Conservation (phyloP, 495 filamentous ascomycete genomes). For the Aspergillus wentii region DNA sequence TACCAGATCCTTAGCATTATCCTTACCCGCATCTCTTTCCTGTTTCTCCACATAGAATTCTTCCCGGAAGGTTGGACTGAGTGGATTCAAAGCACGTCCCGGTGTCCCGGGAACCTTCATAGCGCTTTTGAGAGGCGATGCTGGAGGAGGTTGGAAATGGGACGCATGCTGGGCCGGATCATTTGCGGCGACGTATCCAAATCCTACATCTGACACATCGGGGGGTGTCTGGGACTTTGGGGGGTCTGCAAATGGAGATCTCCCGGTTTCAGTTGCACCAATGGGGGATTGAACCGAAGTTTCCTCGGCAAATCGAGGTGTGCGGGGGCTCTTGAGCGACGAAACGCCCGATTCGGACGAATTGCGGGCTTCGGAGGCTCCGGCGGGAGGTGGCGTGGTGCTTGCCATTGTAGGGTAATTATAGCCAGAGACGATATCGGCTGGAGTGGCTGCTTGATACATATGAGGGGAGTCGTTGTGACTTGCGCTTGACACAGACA, state of each 20-base stretch:
- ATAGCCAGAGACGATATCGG: constrained; percentile 27
- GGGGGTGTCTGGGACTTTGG: constrained; percentile 46
- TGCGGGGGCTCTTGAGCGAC: constrained; percentile 72
- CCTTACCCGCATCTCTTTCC: constrained; percentile 72
- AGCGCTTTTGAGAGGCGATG: constrained; percentile 77
- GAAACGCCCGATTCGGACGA: constrained; percentile 45
- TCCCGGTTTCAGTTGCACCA: constrained; percentile 43
- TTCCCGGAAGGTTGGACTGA: constrained; percentile 86
- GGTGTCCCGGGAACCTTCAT: constrained; percentile 80
- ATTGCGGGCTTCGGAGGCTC: constrained; percentile 18
- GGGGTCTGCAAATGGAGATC: constrained; percentile 66
- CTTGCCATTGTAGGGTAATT: constrained; percentile 30
- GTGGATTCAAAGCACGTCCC: constrained; percentile 55
- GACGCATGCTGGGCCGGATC: constrained; percentile 46
- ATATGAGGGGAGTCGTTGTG: constrained; percentile 23
- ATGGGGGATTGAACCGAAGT: constrained; percentile 84
- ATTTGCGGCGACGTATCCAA: constrained; percentile 74
- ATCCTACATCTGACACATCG: constrained; percentile 76
- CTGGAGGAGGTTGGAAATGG: constrained; percentile 55
- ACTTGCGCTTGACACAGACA: constrained; percentile 24
- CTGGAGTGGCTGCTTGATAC: constrained; percentile 29
- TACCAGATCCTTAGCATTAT: constrained; percentile 82
- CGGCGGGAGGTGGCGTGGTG: constrained; percentile 15
- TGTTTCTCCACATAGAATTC: constrained; percentile 77
- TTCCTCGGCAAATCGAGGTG: constrained; percentile 85